Evolutionary conservation across 208 protist species (phyloP), one percentile per base, ranked within the genome.

Genomic region (Herpetomonas tarakana): DNA sequence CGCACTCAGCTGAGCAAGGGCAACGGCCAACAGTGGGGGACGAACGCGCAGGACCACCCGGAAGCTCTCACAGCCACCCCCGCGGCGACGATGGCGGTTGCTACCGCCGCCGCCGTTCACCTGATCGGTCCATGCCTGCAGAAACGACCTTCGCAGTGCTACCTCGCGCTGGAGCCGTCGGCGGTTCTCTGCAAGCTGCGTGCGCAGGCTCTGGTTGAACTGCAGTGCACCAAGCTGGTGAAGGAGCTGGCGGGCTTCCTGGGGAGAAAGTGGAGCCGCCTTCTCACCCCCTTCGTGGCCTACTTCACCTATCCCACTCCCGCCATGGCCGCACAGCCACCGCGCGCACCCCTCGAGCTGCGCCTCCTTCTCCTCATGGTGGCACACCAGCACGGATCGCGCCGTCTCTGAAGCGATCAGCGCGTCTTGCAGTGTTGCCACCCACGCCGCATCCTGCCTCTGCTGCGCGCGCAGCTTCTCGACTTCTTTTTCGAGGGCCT

Each of bases 391-490:
- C 35, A 6, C 35, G 35, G 35, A 6, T 6, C 35, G 35, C 35
- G 6, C 35, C 9, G 9, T 14, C 14, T 41, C 35, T 14, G 35
- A 41, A 6, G 12, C 26, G 26, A 22, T n/a, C 38, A 74, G 50
- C 6, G 45, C 52, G 30, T 56, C 21, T 45, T 74, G 59, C 12
- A 68, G 61, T 1, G 53, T 31, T 19, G 14, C 21, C 18, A 35
- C 50, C 7, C 28, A 38, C n/a, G 52, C 31, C 24, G 58, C 47
- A 16, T 41, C 60, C 29, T 38, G 45, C 18, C 52, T 29, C 2
- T 67, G 61, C n/a, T 64, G 49, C 0, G 68, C 68, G 28, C 52
- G 35, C 25, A 74, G 68, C n/a, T 63, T 35, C 52, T 45, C 46
- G 0, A 74, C 61, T 19, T 74, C 35, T 6, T 41, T 14, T 41